phyloP scores from a whole-genome alignment of 2,329 filamentous ascomycete species.

The Verticillium zaregamsianum region DNA sequence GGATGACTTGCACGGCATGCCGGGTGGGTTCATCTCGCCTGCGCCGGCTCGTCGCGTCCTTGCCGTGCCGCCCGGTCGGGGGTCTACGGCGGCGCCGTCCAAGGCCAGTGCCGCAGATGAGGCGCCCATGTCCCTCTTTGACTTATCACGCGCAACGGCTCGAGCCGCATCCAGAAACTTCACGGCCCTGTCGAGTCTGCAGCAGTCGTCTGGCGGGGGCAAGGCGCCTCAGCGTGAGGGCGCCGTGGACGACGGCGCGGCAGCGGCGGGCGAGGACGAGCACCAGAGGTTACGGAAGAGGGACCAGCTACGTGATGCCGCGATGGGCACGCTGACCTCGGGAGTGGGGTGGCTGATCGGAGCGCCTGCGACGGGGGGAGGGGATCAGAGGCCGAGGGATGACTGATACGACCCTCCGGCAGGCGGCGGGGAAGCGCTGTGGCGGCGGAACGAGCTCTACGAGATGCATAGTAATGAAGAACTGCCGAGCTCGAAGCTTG shows the following conservation, averaged over 20 bases:
- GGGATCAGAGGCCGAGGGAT: conserved; percentile 23
- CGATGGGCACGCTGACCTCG: conserved; percentile 62
- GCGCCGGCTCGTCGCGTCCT: conserved; percentile 26
- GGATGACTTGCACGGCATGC: conserved; percentile 56
- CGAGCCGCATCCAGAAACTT: conserved; percentile 55
- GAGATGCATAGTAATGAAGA: background rate
- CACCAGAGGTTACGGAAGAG: conserved; percentile 57
- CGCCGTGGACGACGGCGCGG: conserved; percentile 9
- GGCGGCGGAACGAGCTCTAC: background rate
- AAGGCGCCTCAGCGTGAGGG: background rate
- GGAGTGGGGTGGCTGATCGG: conserved; percentile 66
- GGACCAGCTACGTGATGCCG: conserved; percentile 65
- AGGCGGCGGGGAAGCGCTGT: background rate
- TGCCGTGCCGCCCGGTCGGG: conserved; percentile 23
- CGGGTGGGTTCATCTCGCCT: conserved; percentile 46
- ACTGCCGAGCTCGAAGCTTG: background rate
- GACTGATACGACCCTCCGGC: conserved; percentile 12
- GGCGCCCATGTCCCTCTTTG: conserved; percentile 61
- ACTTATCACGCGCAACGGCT: conserved; percentile 58
- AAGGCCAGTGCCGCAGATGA: conserved; percentile 44
- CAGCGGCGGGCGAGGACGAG: conserved; percentile 19
- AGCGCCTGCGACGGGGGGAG: conserved; percentile 33
- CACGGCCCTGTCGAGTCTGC: conserved; percentile 49
- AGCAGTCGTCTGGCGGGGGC: conserved; percentile 30
- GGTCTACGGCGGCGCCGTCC: conserved; percentile 26